Base-by-base conservation (phyloP, 2,329 filamentous ascomycete genomes). In the Achaetomium macrosporum region DNA sequence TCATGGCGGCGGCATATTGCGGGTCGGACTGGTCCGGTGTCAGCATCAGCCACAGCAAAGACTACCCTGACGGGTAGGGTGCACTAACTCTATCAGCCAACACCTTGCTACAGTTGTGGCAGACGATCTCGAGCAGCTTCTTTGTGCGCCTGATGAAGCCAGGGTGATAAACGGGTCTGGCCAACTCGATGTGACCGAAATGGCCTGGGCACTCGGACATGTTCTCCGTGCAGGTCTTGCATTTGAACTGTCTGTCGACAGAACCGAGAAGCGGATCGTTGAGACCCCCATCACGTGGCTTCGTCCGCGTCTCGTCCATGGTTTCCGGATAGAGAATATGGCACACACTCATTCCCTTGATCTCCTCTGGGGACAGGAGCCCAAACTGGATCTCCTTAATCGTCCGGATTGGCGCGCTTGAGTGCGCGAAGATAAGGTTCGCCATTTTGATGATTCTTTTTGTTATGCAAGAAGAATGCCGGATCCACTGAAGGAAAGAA, bases 381-480 rank as follows among this genome's bases (percentile, higher is more conserved):
- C 93, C 93, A 69, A 99, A 99, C 78, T 99, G 95, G 65, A 99
- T 96, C 80, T 99, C 95, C 80, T 96, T 87, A 66, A 99, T 91
- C 62, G 88, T 95, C 79, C 93, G 92, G 81, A 97, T 81, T 72
- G 91, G 91, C 82, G 88, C 91, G 81, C 88, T 91, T 70, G 89
- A 96, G 74, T 90, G 89, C 68, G 87, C 80, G 68, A 96, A 96
- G 70, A 85, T 85, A 63, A 92, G 85, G 75, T 95, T 95, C 76
- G 92, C 82, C 93, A 99, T 96, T 67, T 66, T 88, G 55, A 57
- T 25, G 25, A 25, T 25, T 25, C 7, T 25, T 25, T 25, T 25
- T 7, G 25, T 25, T 4, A 25, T 53, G 54, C 8, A 46, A 16
- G 10, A 9, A 10, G 16, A 29, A 40, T 40, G n/a, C 29, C 50